A percentile compares a stretch with the other conserved stretches of the same genome.
Evolutionary conservation across 805 yeast species (phyloP).

Genomic region (fission yeast (Schizosaccharomyces pombe)): DNA sequence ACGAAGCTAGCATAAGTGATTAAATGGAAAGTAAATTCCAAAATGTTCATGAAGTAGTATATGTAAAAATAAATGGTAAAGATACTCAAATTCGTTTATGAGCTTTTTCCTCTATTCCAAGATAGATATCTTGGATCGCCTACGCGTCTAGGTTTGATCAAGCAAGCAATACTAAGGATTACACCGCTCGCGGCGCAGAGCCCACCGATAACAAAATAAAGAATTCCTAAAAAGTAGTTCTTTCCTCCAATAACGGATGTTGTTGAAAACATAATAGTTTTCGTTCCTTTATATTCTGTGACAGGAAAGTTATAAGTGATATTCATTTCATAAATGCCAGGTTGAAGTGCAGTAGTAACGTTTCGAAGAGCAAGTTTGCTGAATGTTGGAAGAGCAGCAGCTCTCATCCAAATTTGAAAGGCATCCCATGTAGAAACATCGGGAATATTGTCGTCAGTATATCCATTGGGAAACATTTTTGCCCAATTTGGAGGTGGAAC

Average conservation of each 20-base stretch:
- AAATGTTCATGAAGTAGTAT: neutral
- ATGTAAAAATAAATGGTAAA: neutral
- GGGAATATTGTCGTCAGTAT: slow-evolving; percentile 57
- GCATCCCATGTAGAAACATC: slow-evolving; percentile 56
- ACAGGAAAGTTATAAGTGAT: slow-evolving; percentile 63
- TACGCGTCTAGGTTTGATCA: slow-evolving; percentile 59
- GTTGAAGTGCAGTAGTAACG: slow-evolving; percentile 27
- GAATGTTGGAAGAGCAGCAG: slow-evolving; percentile 80
- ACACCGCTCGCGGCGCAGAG: slow-evolving; percentile 47
- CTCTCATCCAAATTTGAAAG: slow-evolving; percentile 94
- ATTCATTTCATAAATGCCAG: slow-evolving; percentile 48
- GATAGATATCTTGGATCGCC: slow-evolving; percentile 56
- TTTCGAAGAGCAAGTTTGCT: slow-evolving; percentile 63
- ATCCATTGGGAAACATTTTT: slow-evolving; percentile 59
- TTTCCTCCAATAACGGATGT: slow-evolving; percentile 71
- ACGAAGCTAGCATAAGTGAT: no score
- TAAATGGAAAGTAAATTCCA: no score
- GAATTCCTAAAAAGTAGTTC: slow-evolving; percentile 60
- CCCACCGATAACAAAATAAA: slow-evolving; percentile 67
- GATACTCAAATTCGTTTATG: neutral
- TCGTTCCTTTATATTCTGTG: slow-evolving; percentile 63
- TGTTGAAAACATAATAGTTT: slow-evolving; percentile 58
- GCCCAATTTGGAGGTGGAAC: slow-evolving; percentile 92
- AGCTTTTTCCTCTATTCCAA: slow-evolving; percentile 14
- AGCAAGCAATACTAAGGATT: slow-evolving; percentile 53